A percentile compares a stretch with the other conserved stretches of the same genome.
These are phyloP conservation scores for Rhodotorula toruloides DNA, from an alignment of 768 basidiomycete genomes.

Conservation along the genomic window DNA sequence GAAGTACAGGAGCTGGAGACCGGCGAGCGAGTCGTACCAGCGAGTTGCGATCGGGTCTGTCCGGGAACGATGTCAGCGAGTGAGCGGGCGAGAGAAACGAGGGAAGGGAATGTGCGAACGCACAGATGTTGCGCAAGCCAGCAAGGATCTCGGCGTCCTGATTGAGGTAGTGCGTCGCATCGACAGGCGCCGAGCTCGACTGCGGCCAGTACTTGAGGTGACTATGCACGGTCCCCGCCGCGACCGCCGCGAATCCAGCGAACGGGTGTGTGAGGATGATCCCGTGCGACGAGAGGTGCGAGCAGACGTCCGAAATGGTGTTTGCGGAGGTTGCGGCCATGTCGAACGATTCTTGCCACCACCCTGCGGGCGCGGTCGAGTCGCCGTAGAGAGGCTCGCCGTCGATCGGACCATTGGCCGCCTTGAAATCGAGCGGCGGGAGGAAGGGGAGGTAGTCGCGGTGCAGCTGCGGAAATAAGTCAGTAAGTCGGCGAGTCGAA, in stretches of 20 bases:
- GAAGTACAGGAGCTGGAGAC: slow-evolving; percentile 34
- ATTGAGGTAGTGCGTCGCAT: slow-evolving; percentile 19
- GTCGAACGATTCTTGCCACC: slow-evolving; percentile 37
- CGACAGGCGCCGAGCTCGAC: background rate
- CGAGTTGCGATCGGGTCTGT: slow-evolving; percentile 33
- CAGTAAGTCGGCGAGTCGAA: background rate
- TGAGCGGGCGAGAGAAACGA: too few relatives aligned
- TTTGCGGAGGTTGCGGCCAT: slow-evolving; percentile 19
- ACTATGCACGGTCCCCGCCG: slow-evolving; percentile 27
- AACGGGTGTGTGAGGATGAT: slow-evolving; percentile 32
- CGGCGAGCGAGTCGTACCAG: slow-evolving; percentile 34
- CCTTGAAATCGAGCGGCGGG: slow-evolving; percentile 33
- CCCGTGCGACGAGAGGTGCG: slow-evolving; percentile 25
- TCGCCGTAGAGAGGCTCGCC: slow-evolving; percentile 34
- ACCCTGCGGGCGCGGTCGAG: background rate
- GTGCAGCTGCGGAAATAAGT: slow-evolving; percentile 13
- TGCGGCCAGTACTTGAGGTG: slow-evolving; percentile 36
- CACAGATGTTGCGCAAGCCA: slow-evolving; percentile 24
- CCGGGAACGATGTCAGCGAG: background rate
- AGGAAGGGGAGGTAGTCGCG: slow-evolving; percentile 40
- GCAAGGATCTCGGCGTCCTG: slow-evolving; percentile 28
- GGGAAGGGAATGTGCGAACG: background rate
- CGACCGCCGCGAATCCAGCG: slow-evolving; percentile 30
- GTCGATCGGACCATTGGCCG: slow-evolving; percentile 30
- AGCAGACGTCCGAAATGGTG: slow-evolving; percentile 33